A percentile compares a stretch with the other conserved stretches of the same genome.
phyloP scores from a whole-genome alignment of 2,329 filamentous ascomycete genomes.

The Sarocladiaceae sp. region DNA sequence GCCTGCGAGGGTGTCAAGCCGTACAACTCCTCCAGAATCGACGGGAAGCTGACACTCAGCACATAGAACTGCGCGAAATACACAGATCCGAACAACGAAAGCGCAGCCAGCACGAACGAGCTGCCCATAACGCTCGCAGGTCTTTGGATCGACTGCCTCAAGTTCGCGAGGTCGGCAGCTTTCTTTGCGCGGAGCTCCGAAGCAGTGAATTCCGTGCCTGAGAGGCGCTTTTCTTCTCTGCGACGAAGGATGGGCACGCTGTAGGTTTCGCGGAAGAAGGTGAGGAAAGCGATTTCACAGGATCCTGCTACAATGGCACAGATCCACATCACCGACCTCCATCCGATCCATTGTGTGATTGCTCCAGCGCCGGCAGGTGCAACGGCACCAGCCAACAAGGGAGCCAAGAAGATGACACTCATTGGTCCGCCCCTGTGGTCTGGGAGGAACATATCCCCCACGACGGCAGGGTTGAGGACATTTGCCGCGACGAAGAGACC shows the following conservation, averaged over 20 bases:
- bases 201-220: neutral
- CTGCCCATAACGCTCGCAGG: slow-evolving; percentile 42
- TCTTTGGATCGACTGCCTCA: slow-evolving; percentile 35
- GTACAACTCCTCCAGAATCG: slow-evolving; percentile 45
- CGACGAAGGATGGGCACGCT: slow-evolving; percentile 48
- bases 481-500: slow-evolving; percentile 62
- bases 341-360: slow-evolving; percentile 50
- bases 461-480: slow-evolving; percentile 58
- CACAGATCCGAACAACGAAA: slow-evolving; percentile 42
- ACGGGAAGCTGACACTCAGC: slow-evolving; percentile 48
- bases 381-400: slow-evolving; percentile 52
- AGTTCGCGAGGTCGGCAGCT: slow-evolving; percentile 17
- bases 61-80: slow-evolving; percentile 51
- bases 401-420: slow-evolving; percentile 52
- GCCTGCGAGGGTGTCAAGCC: slow-evolving; percentile 44
- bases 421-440: slow-evolving; percentile 56
- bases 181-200: neutral
- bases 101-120: slow-evolving; percentile 47
- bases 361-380: slow-evolving; percentile 52
- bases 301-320: slow-evolving; percentile 39
- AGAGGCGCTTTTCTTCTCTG: neutral
- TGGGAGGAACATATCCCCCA: slow-evolving; percentile 57
- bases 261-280: slow-evolving; percentile 57
- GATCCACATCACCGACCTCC: slow-evolving; percentile 50
- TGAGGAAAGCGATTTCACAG: slow-evolving; percentile 48